Evolutionary conservation across 1,139 yeast genomes (phyloP), one percentile per base, ranked within the genome.

Genomic region (Pichia sp.): DNA sequence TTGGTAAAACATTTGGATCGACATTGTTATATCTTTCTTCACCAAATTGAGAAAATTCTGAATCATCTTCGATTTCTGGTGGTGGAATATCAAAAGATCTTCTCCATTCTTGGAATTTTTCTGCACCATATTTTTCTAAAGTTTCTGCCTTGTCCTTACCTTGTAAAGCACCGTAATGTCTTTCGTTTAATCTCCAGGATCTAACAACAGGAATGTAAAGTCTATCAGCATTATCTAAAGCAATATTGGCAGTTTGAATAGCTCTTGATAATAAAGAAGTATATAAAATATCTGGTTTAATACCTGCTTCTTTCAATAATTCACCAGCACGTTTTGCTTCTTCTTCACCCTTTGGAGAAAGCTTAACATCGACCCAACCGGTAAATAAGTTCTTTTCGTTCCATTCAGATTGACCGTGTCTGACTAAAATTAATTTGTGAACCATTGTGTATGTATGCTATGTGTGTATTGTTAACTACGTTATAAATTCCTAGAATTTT

Each of bases 341-440:
- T 67, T 82, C 76, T 68, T 76, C 79, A 70, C 97, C 97, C 59
- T 76, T 70, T 52, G 77, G 90, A 47, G 94, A 81, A 68, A 92
- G 80, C 66, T 79, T 77, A 57, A 87, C 95, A 69, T 90, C 97
- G 55, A 90, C 97, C 98, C 98, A 92, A 65, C 98, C 98, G 68
- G 97, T 90, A 82, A 92, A 92, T 61, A 90, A 78, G 80, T 92
- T 90, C 79, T 87, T 87, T 72, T 87, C 96, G 71, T 90, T 90
- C 97, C 97, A 90, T 70, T 87, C 97, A 72, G 96, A 86, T 78
- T 90, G 96, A 65, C 97, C 97, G 92, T 90, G 97, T 79, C 97
- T 84, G 61, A 84, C 86, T 68, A 84, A 74, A 64, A 84, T 77
- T 71, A 84, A 76, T 69, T 82, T 83, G 62, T 82, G 86, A 70